Evolutionary conservation across 2,329 filamentous ascomycete species (phyloP).

Genomic region (Tolypocladium tropicale): DNA sequence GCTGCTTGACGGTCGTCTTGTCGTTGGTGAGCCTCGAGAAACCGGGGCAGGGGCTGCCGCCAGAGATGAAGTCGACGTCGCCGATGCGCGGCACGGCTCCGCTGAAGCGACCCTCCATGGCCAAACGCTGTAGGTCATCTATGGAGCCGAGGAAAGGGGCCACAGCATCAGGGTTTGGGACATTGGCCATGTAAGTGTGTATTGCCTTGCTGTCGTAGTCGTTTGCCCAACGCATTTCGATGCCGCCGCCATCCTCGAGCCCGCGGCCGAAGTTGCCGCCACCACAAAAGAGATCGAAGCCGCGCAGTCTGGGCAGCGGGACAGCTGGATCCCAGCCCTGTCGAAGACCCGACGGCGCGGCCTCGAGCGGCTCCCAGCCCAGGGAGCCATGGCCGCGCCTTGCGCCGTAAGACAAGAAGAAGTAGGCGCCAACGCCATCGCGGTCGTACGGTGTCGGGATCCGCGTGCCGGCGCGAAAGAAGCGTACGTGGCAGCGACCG

Average conservation of each 20-base stretch:
- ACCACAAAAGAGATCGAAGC: conserved; percentile 67
- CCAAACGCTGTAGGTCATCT: conserved; percentile 51
- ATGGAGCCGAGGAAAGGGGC: conserved; percentile 61
- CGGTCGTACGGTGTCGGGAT: conserved; percentile 56
- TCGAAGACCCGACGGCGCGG: conserved; percentile 26
- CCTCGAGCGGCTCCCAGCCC: conserved; percentile 24
- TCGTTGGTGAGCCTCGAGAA: conserved; percentile 57
- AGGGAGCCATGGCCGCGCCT: not conserved
- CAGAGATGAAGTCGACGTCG: conserved; percentile 58
- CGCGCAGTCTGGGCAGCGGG: conserved; percentile 33
- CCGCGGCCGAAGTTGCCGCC: conserved; percentile 70
- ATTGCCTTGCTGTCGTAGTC: conserved; percentile 56
- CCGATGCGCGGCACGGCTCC: conserved; percentile 45
- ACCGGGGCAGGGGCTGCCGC: conserved; percentile 68
- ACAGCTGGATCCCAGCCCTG: conserved; percentile 44
- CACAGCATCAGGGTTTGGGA: conserved; percentile 24
- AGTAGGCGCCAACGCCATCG: conserved; percentile 55
- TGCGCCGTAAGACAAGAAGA: conserved; percentile 43
- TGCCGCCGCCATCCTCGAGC: conserved; percentile 58
- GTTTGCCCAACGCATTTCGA: conserved; percentile 57
- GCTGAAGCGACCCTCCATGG: conserved; percentile 39
- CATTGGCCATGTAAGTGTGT: conserved; percentile 65
- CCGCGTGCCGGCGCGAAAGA: conserved; percentile 30
- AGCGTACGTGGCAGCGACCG: conserved; percentile 49
- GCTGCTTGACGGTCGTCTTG: conserved; percentile 41